These are phyloP conservation scores for Hibiscus tridactylites DNA, from an alignment of 345 rosid species.

Conservation along the genomic window DNA sequence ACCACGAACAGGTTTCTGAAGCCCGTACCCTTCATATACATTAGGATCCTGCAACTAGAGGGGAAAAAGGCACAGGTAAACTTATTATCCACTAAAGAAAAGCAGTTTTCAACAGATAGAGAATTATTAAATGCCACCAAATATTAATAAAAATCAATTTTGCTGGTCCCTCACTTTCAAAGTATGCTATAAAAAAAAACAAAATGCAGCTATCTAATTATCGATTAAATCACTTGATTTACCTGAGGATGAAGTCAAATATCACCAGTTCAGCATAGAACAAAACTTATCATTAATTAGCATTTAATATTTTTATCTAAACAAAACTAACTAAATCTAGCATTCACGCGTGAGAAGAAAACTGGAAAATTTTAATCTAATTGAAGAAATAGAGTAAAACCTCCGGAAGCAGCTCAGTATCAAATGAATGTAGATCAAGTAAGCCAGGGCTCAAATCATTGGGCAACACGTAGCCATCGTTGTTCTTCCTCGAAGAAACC, in stretches of 20 bases:
- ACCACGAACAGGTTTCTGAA: conserved; percentile 19
- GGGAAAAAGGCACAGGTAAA: neutral
- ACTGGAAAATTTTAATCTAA: neutral
- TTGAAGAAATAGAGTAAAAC: conserved; percentile 10
- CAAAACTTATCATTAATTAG: neutral
- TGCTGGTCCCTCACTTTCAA: neutral
- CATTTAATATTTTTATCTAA: neutral
- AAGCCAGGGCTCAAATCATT: conserved; percentile 36
- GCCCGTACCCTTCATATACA: conserved; percentile 14
- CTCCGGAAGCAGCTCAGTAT: conserved; percentile 46
- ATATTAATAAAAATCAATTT: neutral
- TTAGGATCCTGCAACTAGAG: conserved; percentile 14
- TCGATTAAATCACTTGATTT: neutral
- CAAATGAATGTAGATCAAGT: conserved; percentile 54
- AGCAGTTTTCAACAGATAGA: neutral
- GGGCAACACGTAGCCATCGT: conserved; percentile 25
- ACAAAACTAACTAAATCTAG: neutral
- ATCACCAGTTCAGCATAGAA: neutral
- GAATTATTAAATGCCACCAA: neutral
- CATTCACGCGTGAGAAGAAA: neutral
- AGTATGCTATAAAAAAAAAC: neutral
- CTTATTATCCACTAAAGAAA: neutral
- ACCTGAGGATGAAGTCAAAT: neutral
- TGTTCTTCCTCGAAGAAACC: conserved; percentile 20
- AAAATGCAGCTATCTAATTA: neutral